Evolutionary conservation across 2,329 filamentous ascomycete genomes (phyloP), one percentile per base, ranked within the genome.

Genomic region (Fusarium falciforme): DNA sequence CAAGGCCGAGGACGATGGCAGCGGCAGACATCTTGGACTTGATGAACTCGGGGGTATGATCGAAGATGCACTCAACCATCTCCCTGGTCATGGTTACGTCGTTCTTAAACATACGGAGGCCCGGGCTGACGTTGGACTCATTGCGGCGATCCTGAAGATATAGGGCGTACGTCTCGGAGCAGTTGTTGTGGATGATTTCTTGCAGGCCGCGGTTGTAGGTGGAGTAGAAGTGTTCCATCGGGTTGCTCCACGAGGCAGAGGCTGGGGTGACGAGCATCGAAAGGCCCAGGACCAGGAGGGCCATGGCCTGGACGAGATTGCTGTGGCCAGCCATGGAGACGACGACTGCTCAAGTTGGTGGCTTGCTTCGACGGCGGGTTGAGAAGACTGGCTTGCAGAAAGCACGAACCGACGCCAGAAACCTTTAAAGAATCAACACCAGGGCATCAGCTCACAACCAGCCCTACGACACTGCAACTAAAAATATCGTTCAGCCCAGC

Each of bases 11-110:
- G 9, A 63, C 61, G 36, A 71, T 62, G 14, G 61, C 65, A n/a
- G 66, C 66, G 25, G 68, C 62, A 29, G 66, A 58, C 66, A 68
- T 68, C 57, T 65, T 71, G 57, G 66, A 36, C 66, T 71, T 66
- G 58, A 63, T 42, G n/a, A 71, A 44, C 31, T 68, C 66, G 12
- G 66, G 68, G 1, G 61, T 16, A 25, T 66, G 35, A 3, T 36
- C 29, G 29, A 68, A 58, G 14, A 71, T 65, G 52, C 66, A 68
- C 9, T 71, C 61, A 10, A 71, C 33, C 58, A 71, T 22, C 33
- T 63, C 52, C 12, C 25, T 17, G 9, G 42, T 58, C 36, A 64
- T 67, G 31, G 59, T 4, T 17, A 8, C 29, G 44, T 17, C 12
- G 22, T 47, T 47, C 12, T 55, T 47, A 20, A 70, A 67, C 2